Conservation (phyloP, 2,329 filamentous ascomycete genomes). For the Pseudogymnoascus sp. region DNA sequence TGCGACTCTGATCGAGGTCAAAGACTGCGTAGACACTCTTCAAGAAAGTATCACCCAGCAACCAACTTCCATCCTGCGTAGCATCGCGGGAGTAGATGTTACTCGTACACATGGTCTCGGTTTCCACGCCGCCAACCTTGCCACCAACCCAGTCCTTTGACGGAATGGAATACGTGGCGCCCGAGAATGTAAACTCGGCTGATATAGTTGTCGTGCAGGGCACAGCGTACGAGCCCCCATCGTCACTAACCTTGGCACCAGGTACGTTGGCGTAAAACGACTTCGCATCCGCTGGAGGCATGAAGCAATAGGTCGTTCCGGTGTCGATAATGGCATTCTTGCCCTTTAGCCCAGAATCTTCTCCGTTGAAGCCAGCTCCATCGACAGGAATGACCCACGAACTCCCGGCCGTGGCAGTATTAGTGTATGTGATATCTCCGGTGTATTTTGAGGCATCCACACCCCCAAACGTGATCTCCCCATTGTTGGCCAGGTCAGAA, state of each 20-base stretch:
- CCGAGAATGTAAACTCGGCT: slow-evolving; percentile 60
- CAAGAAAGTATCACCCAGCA: slow-evolving; percentile 78
- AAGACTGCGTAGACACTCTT: slow-evolving; percentile 88
- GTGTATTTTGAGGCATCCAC: slow-evolving; percentile 58
- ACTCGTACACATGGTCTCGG: slow-evolving; percentile 49
- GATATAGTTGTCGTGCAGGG: slow-evolving; percentile 60
- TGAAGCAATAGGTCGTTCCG: slow-evolving; percentile 71
- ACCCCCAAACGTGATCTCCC: slow-evolving; percentile 69
- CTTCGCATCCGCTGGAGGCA: slow-evolving; percentile 57
- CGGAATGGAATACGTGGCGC: slow-evolving; percentile 56
- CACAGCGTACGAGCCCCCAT: slow-evolving; percentile 57
- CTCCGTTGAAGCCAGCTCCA: slow-evolving; percentile 54
- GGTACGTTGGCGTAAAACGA: slow-evolving; percentile 61
- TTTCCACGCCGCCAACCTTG: slow-evolving; percentile 21
- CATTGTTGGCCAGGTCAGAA: slow-evolving; percentile 57
- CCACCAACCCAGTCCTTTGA: slow-evolving; percentile 61
- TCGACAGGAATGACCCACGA: slow-evolving; percentile 69
- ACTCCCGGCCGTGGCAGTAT: slow-evolving; percentile 40
- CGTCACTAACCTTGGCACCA: slow-evolving; percentile 39
- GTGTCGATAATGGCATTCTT: slow-evolving; percentile 71
- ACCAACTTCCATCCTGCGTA: slow-evolving; percentile 54
- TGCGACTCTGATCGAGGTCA: slow-evolving; percentile 59
- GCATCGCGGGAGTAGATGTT: slow-evolving; percentile 68
- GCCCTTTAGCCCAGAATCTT: slow-evolving; percentile 34
- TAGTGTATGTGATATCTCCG: slow-evolving; percentile 60